phyloP scores from a whole-genome alignment of 2,329 filamentous ascomycete species.

The Diaporthe eres region DNA sequence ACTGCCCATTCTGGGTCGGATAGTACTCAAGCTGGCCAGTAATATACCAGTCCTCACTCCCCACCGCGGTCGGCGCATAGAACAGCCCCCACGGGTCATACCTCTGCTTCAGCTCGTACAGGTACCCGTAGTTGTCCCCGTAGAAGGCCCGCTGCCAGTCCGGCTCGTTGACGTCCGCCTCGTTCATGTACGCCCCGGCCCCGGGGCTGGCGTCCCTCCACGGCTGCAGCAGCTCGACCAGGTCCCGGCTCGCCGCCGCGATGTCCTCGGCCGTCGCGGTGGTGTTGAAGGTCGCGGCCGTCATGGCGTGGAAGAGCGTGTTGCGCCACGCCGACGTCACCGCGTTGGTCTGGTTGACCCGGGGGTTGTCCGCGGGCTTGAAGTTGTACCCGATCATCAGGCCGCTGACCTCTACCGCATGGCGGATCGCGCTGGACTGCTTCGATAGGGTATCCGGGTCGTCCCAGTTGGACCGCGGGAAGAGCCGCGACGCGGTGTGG shows the following conservation, averaged over 20 bases:
- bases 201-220: constrained; percentile 48
- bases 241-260: constrained; percentile 45
- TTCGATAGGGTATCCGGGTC: constrained; percentile 46
- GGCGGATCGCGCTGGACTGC: constrained; percentile 47
- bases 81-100: constrained; percentile 42
- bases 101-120: constrained; percentile 41
- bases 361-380: constrained; percentile 42
- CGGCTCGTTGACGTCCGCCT: constrained; percentile 38
- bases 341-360: constrained; percentile 54
- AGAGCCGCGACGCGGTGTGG: constrained; percentile 49
- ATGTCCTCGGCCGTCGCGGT: constrained; percentile 36
- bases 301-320: constrained; percentile 55
- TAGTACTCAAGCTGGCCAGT: constrained; percentile 36
- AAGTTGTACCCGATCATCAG: constrained; percentile 52
- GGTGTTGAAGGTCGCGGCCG: constrained; percentile 41
- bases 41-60: constrained; percentile 37
- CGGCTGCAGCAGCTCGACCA: constrained; percentile 46
- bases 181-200: constrained; percentile 38
- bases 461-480: constrained; percentile 52
- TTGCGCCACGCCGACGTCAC: constrained; percentile 65
- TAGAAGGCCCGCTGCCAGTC: constrained; percentile 43
- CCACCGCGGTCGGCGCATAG: constrained; percentile 38
- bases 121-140: constrained; percentile 42
- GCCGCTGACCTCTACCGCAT: constrained; percentile 47
- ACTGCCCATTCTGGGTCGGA: constrained; percentile 34